Conservation (phyloP, 208 protist species). For the Angomonas ambiguus region DNA sequence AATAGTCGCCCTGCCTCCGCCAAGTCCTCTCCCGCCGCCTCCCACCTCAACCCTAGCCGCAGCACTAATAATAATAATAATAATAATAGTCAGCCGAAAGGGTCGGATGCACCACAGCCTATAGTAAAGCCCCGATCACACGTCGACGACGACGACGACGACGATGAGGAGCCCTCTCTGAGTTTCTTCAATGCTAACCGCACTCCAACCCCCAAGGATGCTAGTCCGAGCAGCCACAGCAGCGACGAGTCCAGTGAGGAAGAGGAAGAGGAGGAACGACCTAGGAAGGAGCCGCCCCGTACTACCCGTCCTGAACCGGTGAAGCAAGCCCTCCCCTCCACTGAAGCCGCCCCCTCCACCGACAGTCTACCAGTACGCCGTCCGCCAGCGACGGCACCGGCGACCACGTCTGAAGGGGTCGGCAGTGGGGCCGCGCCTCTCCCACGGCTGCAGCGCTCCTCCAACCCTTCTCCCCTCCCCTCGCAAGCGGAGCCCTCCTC, state of each 20-base stretch:
- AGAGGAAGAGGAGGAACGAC: too few species aligned
- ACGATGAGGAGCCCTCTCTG: conserved; percentile 43
- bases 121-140: conserved; percentile 7
- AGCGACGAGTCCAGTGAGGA: not conserved
- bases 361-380: too few species aligned
- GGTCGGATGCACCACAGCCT: not conserved
- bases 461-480: conserved; percentile 6
- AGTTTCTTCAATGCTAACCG: conserved; percentile 13
- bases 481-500: conserved; percentile 8
- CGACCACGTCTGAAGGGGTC: not conserved
- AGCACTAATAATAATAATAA: not conserved
- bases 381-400: too few species aligned
- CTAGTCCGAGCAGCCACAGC: not conserved
- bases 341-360: not conserved
- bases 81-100: conserved; percentile 1
- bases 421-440: conserved; percentile 11
- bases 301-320: too few species aligned
- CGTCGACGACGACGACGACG: conserved; percentile 19
- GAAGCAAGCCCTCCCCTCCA: too few species aligned
- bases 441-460: conserved; percentile 39
- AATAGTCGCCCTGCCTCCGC: not conserved
- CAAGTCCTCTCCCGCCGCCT: not conserved
- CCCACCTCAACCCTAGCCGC: not conserved
- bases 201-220: not conserved
- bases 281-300: too few species aligned